Evolutionary conservation across 2,329 filamentous ascomycete genomes (phyloP).

Genomic region (Akanthomyces uredinophilus): DNA sequence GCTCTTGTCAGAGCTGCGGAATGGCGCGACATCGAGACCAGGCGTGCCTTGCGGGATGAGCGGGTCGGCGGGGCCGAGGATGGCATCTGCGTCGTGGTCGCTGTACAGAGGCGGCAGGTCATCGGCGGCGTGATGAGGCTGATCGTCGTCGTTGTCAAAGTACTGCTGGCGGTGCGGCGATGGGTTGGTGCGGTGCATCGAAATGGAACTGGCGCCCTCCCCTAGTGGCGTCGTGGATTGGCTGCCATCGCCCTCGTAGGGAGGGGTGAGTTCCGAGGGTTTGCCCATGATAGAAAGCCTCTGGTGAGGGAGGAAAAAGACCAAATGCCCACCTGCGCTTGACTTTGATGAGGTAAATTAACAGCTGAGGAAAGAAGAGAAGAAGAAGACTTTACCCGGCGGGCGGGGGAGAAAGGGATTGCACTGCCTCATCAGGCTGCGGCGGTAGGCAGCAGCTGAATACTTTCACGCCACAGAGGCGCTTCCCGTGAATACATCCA

Average conservation of each 20-base stretch:
- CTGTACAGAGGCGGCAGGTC: slow-evolving; percentile 43
- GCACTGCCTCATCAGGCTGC: slow-evolving; percentile 2
- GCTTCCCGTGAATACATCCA: neutral
- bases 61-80: slow-evolving; percentile 20
- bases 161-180: slow-evolving; percentile 24
- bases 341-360: neutral
- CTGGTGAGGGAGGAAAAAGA: neutral
- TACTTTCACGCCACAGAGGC: neutral
- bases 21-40: slow-evolving; percentile 23
- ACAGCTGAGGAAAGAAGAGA: neutral
- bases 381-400: neutral
- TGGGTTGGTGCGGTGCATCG: slow-evolving; percentile 20
- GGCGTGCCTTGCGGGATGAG: slow-evolving; percentile 20
- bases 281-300: slow-evolving; percentile 23
- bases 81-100: slow-evolving; percentile 28
- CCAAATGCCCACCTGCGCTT: neutral
- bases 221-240: slow-evolving; percentile 20
- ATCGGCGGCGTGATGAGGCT: slow-evolving; percentile 24
- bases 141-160: slow-evolving; percentile 33
- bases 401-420: neutral
- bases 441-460: neutral
- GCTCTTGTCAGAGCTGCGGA: slow-evolving; percentile 27
- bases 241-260: slow-evolving; percentile 12
- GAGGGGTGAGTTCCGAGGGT: slow-evolving; percentile 16
- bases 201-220: slow-evolving; percentile 25